phyloP scores from a whole-genome alignment of 352 stramenopile genomes.

The Globisporangium apiculatum region DNA sequence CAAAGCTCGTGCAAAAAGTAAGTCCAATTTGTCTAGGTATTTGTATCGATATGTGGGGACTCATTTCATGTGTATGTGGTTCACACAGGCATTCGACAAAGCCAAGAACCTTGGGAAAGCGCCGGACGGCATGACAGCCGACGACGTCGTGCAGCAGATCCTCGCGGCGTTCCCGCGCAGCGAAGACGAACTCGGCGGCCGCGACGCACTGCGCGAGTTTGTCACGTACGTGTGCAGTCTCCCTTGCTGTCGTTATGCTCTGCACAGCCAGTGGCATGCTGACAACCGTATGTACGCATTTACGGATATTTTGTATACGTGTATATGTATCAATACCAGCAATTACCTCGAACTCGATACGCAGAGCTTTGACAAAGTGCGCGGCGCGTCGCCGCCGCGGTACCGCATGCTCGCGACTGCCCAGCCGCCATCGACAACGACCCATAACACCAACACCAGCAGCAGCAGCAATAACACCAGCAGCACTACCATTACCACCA shows the following conservation, averaged over 20 bases:
- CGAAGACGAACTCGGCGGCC: conserved; percentile 66
- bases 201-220: conserved; percentile 56
- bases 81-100: conserved; percentile 66
- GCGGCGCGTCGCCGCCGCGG: conserved; percentile 13
- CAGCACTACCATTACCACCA: conserved; percentile 4
- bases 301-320: not conserved
- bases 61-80: not conserved
- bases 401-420: conserved; percentile 19
- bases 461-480: not conserved
- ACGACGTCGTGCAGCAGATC: conserved; percentile 68
- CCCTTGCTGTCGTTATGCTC: too few relatives aligned
- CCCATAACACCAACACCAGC: too few relatives aligned
- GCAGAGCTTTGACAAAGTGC: conserved; percentile 25
- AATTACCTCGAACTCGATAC: conserved; percentile 28
- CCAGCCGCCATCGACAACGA: too few relatives aligned
- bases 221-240: conserved; percentile 34
- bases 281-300: too few relatives aligned
- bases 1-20: conserved; percentile 77
- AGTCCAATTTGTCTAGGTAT: not conserved
- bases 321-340: conserved; percentile 1
- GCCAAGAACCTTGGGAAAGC: conserved; percentile 25
- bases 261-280: too few relatives aligned
- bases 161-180: conserved; percentile 68
- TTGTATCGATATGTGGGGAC: not conserved
- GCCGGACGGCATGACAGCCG: conserved; percentile 36